Base-by-base conservation (phyloP, 2,329 filamentous ascomycete genomes). In the Lasiodiplodia sp. region DNA sequence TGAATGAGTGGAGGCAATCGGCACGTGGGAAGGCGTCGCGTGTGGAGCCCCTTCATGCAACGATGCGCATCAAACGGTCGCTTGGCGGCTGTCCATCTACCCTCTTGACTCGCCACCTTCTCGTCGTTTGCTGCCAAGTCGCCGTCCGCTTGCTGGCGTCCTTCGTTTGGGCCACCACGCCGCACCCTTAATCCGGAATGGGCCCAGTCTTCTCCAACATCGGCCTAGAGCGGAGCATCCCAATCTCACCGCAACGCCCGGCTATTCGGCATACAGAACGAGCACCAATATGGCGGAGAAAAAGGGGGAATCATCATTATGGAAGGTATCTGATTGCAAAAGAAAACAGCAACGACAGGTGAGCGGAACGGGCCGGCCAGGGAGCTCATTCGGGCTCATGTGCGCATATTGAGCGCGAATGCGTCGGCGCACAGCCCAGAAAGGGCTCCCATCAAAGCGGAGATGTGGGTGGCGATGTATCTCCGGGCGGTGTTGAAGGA, bases 361-460 rank as follows among this genome's bases (percentile, higher is more conserved):
- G n/a, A 63, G 49, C 58, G 40, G 40, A 57, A 57, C 55, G 55
- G 55, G 55, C 55, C 55, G 55, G 40, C 57, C 58, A 34, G 58
- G 18, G 40, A 37, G 38, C 49, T 23, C 16, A 63, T 63, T 49
- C 11, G 21, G 31, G n/a, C 56, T 31, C 51, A 53, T 53, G 23
- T 53, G 23, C 51, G 51, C 23, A 37, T 18, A 21, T 14, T 21
- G 18, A 23, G 31, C 21, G 18, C 28, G 37, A 18, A 16, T 14
- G 56, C 23, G 23, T 14, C 58, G 18, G 23, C 18, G 5, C n/a
- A 21, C 21, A 25, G 58, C 28, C 23, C 58, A 37, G n/a, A 4
- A 23, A 25, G 18, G 44, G 44, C 7, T n/a, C 44, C 21, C 18
- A 40, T 37, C 4, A 40, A 14, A n/a, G 23, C 55, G 55, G 55